Evolutionary conservation across 345 rosid genomes (phyloP).

Genomic region (Pugionium cornutum): DNA sequence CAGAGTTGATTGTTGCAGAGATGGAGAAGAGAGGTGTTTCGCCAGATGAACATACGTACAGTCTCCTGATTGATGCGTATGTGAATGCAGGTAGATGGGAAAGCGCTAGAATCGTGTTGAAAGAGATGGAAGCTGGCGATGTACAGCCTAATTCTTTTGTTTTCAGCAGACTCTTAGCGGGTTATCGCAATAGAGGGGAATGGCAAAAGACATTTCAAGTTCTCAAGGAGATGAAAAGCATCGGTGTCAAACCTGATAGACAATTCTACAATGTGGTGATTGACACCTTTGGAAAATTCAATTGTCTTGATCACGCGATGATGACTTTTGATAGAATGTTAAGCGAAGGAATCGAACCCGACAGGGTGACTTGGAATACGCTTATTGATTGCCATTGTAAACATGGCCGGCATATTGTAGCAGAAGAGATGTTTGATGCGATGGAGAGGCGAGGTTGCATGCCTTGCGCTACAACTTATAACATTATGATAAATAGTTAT

Average conservation of each 20-base stretch:
- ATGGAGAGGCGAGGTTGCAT: conserved; percentile 73
- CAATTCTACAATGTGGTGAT: conserved; percentile 93
- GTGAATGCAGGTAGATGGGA: conserved; percentile 93
- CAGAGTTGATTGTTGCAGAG: conserved; percentile 75
- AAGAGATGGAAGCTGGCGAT: conserved; percentile 84
- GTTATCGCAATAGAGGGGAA: conserved; percentile 85
- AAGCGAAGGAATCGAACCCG: conserved; percentile 77
- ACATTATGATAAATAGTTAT: conserved; percentile 82
- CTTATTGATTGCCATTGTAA: conserved; percentile 88
- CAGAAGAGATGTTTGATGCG: conserved; percentile 73
- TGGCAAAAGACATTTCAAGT: conserved; percentile 96
- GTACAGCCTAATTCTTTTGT: conserved; percentile 76
- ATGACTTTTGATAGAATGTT: conserved; percentile 76
- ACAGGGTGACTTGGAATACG: conserved; percentile 89
- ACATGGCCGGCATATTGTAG: conserved; percentile 68
- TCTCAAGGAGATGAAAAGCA: conserved; percentile 80
- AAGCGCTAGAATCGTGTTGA: conserved; percentile 85
- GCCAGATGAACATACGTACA: conserved; percentile 83
- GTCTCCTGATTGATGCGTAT: conserved; percentile 87
- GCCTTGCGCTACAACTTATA: conserved; percentile 82
- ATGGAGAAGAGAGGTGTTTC: conserved; percentile 87
- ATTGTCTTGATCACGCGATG: conserved; percentile 92
- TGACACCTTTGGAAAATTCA: conserved; percentile 89
- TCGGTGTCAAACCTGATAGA: conserved; percentile 79
- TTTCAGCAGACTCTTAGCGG: conserved; percentile 76